Conservation (phyloP, 2,329 filamentous ascomycete species). For the Fusarium sulawesiense region DNA sequence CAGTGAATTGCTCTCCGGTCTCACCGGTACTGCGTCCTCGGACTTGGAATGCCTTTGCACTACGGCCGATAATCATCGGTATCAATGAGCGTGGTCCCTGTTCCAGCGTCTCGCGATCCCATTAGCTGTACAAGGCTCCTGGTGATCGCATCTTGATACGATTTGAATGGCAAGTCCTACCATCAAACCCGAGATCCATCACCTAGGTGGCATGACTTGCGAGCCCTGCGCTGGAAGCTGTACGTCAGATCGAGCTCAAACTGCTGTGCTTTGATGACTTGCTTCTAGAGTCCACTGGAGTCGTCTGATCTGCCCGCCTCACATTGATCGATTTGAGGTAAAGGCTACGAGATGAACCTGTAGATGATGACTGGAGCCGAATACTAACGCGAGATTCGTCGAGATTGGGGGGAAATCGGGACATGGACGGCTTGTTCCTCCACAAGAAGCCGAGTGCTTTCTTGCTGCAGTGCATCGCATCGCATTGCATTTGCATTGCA, state of each 20-base stretch:
- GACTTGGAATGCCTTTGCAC: constrained; percentile 22
- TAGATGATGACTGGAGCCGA: constrained; percentile 24
- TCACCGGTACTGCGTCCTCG: constrained; percentile 27
- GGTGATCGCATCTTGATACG: constrained; percentile 21
- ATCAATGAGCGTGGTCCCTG: constrained; percentile 18
- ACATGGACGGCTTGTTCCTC: constrained; percentile 23
- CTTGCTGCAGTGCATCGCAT: constrained; percentile 25
- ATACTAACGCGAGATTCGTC: constrained; percentile 37
- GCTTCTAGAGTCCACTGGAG: constrained; percentile 20
- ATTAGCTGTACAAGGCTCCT: constrained; percentile 19
- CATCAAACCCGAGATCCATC: constrained; percentile 2
- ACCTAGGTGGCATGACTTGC: constrained; percentile 45
- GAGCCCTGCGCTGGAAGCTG: constrained; percentile 46
- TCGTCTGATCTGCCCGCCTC: constrained; percentile 30
- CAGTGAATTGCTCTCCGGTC: constrained; percentile 17
- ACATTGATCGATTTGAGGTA: constrained; percentile 34
- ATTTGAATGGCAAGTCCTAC: constrained; percentile 2
- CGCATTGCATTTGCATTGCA: constrained; percentile 41
- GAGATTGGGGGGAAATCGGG: constrained; percentile 24
- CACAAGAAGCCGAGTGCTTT: constrained; percentile 29
- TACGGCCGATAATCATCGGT: constrained; percentile 32
- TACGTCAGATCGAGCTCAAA: constrained; percentile 32
- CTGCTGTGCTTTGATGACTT: constrained; percentile 34
- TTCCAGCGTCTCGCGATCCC: constrained; percentile 25
- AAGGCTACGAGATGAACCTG: constrained; percentile 30